A percentile compares a stretch with the other conserved stretches of the same genome.
Conservation (phyloP, 1,284 basidiomycete genomes). For the Sutorius eximius region DNA sequence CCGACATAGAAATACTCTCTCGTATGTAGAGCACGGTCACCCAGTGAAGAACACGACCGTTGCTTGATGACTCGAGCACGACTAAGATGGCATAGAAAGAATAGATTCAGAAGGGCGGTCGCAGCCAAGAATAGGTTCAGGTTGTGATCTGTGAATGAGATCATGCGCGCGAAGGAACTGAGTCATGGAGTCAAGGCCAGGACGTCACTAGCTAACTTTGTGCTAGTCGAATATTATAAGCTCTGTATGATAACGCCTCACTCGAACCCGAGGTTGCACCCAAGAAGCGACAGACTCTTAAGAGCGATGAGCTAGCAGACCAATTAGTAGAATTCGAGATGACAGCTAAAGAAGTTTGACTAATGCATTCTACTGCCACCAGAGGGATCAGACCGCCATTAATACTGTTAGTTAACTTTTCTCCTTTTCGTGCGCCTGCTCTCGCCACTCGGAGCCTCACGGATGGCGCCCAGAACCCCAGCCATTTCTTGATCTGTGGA, state of each 20-base stretch:
- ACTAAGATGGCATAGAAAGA: conserved; percentile 14
- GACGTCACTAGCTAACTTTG: neutral
- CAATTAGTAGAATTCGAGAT: neutral
- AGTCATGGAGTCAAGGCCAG: neutral
- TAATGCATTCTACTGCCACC: neutral
- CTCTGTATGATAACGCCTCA: too few species aligned
- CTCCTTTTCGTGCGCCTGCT: conserved; percentile 22
- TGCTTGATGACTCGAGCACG: conserved; percentile 1
- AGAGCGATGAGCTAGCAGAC: neutral
- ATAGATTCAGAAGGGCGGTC: conserved; percentile 24
- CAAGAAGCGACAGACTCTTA: too few species aligned
- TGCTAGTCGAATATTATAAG: too few species aligned
- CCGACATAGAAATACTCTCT: conserved; percentile 49
- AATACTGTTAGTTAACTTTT: conserved; percentile 11
- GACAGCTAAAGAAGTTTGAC: neutral
- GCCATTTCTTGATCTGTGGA: conserved; percentile 32
- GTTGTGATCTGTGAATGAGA: conserved; percentile 4
- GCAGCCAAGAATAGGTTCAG: conserved; percentile 8
- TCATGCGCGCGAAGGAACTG: conserved; percentile 1
- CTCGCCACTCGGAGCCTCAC: conserved; percentile 26
- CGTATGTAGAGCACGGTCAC: conserved; percentile 35
- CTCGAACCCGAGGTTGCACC: too few species aligned
- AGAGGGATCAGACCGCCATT: neutral
- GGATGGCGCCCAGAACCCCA: conserved; percentile 35
- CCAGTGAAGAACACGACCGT: conserved; percentile 1